These are phyloP conservation scores for Leccinum subspadiceum DNA, from an alignment of 1,284 basidiomycete genomes.

Conservation along the genomic window DNA sequence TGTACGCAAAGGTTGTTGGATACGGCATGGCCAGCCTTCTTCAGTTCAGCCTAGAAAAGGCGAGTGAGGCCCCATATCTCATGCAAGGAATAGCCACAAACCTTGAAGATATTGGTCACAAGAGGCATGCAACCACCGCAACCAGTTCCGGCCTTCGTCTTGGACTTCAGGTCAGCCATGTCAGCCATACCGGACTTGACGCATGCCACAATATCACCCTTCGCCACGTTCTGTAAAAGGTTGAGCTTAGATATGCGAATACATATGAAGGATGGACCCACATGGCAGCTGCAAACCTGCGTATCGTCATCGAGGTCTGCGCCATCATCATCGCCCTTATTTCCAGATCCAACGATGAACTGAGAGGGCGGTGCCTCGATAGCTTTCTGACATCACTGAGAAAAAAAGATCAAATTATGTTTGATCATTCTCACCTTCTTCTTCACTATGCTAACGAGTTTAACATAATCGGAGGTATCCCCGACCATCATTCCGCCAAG, in stretches of 20 bases:
- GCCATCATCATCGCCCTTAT: constrained; percentile 55
- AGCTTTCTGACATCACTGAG: constrained; percentile 43
- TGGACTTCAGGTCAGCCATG: constrained; percentile 58
- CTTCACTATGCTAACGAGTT: constrained; percentile 69
- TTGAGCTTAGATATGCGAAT: background rate
- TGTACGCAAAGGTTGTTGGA: constrained; percentile 68
- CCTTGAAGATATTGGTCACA: constrained; percentile 54
- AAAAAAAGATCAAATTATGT: background rate
- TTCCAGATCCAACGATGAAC: constrained; percentile 62
- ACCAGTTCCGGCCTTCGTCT: constrained; percentile 72
- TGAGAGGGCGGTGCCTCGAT: constrained; percentile 65
- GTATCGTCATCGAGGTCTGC: constrained; percentile 71
- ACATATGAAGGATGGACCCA: constrained; percentile 15
- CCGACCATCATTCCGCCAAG: constrained; percentile 84
- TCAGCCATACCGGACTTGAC: constrained; percentile 53
- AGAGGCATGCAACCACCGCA: constrained; percentile 74
- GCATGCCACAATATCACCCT: constrained; percentile 56
- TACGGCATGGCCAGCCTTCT: constrained; percentile 61
- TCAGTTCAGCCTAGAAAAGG: constrained; percentile 57
- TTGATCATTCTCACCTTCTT: constrained; percentile 48
- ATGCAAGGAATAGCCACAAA: background rate
- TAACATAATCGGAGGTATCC: constrained; percentile 69
- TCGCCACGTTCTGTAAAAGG: constrained; percentile 53
- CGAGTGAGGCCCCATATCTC: background rate
- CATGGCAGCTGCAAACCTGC: constrained; percentile 70